Base-by-base conservation (phyloP, 2,329 filamentous ascomycete genomes). In the Fusarium ramigenum region DNA sequence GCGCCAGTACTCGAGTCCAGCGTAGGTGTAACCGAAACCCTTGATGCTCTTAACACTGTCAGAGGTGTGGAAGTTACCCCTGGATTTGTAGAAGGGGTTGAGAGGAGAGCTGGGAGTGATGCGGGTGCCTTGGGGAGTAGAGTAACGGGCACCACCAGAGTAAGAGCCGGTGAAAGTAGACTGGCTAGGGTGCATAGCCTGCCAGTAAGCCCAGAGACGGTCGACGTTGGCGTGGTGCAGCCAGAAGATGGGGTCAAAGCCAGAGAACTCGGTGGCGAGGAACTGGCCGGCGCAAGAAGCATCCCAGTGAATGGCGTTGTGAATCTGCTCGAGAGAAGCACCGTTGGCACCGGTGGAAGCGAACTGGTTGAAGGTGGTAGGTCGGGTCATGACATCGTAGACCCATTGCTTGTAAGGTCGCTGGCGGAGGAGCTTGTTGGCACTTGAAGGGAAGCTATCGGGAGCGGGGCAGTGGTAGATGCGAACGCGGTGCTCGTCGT, bases 201-300 rank as follows among this genome's bases (percentile, higher is more conserved):
- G 82, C 84, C 84, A 88, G 74, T 87, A 84, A n/a, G 89, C 86
- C 81, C 90, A 91, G 42, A 93, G 83, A 44, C 91, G 87, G 75
- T 93, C 90, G 60, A 93, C 85, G 74, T 93, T 90, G 76, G 85
- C 80, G 81, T 87, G 86, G 67, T 87, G 85, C 32, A 87, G 77
- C 84, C 77, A 84, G 82, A 87, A 87, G 32, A 87, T 71, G 16
- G 84, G 82, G 46, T 87, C 85, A 68, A 85, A 87, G n/a, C 79
- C 84, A 5, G 84, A 80, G 63, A 83, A 83, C n/a, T 79, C 78
- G 14, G 83, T 74, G 32, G 78, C 69, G 8, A 84, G 68, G 75
- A 86, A 86, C 68, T 85, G 79, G 8, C 80, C 80, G n/a, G 80
- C 83, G 58, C 85, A 81, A n/a, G 73, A 79, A 37, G 75, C 81